phyloP scores from a whole-genome alignment of 371 early-diverging fungal genomes.

The Apophysomyces elegans region DNA sequence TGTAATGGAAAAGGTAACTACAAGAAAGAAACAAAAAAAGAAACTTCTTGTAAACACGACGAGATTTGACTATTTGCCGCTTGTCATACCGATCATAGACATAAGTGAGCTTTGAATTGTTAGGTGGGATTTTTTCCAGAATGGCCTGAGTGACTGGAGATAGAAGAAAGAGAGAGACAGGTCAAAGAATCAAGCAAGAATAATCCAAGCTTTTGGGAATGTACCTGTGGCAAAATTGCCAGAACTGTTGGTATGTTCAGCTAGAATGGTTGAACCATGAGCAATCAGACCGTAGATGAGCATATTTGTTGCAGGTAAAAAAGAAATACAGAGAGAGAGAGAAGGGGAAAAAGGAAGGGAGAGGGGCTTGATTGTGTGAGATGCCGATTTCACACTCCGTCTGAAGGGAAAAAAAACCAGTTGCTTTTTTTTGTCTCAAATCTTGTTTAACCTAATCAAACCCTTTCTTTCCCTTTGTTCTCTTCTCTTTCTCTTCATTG shows the following conservation, averaged over 20 bases:
- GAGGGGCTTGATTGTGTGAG: neutral
- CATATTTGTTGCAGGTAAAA: neutral
- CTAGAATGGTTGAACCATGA: constrained; percentile 70
- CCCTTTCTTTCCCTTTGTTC: too few species aligned
- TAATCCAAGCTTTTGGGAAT: neutral
- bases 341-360: neutral
- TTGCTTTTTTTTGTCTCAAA: too few species aligned
- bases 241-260: constrained; percentile 78
- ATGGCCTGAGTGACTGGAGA: constrained; percentile 81
- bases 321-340: constrained; percentile 40
- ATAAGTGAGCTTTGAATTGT: constrained; percentile 89
- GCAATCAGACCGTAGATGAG: constrained; percentile 80
- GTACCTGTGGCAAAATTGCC: constrained; percentile 73
- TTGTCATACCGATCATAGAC: constrained; percentile 80
- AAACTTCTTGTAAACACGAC: neutral
- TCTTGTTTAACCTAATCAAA: too few species aligned
- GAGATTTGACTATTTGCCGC: too few species aligned
- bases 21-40: neutral
- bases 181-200: constrained; percentile 14
- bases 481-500: too few species aligned
- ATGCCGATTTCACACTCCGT: constrained; percentile 1
- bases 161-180: neutral
- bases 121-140: constrained; percentile 88
- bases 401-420: neutral
- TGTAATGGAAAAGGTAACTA: constrained; percentile 90